These are phyloP conservation scores for Mortierella sp. DNA, from an alignment of 371 early-diverging fungal genomes.

Conservation along the genomic window DNA sequence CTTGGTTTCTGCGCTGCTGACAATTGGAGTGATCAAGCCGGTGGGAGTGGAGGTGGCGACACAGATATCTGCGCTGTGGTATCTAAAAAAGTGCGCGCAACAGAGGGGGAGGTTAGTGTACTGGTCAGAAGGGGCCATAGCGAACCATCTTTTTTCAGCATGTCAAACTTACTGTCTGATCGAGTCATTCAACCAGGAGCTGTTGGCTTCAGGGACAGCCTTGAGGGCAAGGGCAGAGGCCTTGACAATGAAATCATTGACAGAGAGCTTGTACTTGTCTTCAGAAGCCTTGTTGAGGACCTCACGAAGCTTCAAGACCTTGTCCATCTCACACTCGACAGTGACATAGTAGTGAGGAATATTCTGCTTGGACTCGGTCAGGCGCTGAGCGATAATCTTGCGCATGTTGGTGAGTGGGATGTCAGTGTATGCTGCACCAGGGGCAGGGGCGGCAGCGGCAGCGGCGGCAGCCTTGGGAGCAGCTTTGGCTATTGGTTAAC, in stretches of 20 bases:
- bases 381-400: slow-evolving; percentile 87
- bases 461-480: slow-evolving; percentile 58
- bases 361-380: slow-evolving; percentile 87
- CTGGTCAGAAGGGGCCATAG: no score
- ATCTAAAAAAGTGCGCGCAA: slow-evolving; percentile 56
- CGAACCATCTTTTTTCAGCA: no score
- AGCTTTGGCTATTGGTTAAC: slow-evolving; percentile 41
- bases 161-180: slow-evolving; percentile 81
- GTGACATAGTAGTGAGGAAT: slow-evolving; percentile 98
- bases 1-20: slow-evolving; percentile 83
- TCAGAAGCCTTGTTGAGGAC: slow-evolving; percentile 87
- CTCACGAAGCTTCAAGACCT: slow-evolving; percentile 85
- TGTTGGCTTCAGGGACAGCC: slow-evolving; percentile 96
- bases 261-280: slow-evolving; percentile 94
- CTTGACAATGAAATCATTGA: slow-evolving; percentile 99
- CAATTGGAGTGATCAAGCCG: slow-evolving; percentile 98
- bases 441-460: slow-evolving; percentile 62
- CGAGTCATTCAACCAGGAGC: slow-evolving; percentile 93
- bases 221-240: slow-evolving; percentile 91
- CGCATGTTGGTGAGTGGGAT: slow-evolving; percentile 93
- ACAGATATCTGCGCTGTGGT: slow-evolving; percentile 92
- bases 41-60: slow-evolving; percentile 95
- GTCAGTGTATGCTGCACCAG: slow-evolving; percentile 77
- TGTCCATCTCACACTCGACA: slow-evolving; percentile 89
- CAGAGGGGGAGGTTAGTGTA: no score